Base-by-base conservation (phyloP, 179 eudicot species). In the Beta corolliflora region DNA sequence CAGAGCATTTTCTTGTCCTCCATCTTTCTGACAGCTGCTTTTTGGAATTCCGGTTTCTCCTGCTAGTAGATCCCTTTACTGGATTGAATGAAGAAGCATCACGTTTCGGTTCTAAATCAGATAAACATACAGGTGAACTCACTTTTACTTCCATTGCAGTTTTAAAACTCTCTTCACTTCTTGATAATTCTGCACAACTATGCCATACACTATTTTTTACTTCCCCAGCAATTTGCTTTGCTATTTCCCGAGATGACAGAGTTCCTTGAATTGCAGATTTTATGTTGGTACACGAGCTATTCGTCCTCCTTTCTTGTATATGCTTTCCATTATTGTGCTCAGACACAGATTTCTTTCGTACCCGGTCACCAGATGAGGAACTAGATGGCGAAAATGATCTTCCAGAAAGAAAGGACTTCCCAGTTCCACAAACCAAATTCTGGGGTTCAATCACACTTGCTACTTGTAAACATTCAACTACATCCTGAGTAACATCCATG, bases 181-280 rank as follows among this genome's bases (percentile, higher is more conserved):
- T 18, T n/a, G 83, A 54, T 53, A 21, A 36, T 4, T 75, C 78
- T 29, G 71, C 48, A 70, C 13, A 75, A 31, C 59, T 69, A 83
- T 83, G 88, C 88, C 88, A 86, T 25, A 81, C 61, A 41, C 84
- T 83, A 63, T 79, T 23, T 61, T 81, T 81, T 71, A 86, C 80
- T 75, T 86, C 67, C 73, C 85, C 68, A 19, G 81, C 64, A 71
- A 83, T 50, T 78, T 81, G 79, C 74, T 81, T 79, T 29, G 86
- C 86, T 81, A 81, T 75, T 15, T 69, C 81, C 23, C 54, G 50
- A 36, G 69, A 29, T 29, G 77, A 74, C 70, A 50, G 9, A 14
- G 31, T 52, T 36, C 25, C n/a, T n/a, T n/a, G n/a, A n/a, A n/a
- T n/a, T n/a, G n/a, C 77, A 71, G 48, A 79, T 29, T 74, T 64